Evolutionary conservation across 2,329 filamentous ascomycete genomes (phyloP).

Genomic region (Shiraia sp.): DNA sequence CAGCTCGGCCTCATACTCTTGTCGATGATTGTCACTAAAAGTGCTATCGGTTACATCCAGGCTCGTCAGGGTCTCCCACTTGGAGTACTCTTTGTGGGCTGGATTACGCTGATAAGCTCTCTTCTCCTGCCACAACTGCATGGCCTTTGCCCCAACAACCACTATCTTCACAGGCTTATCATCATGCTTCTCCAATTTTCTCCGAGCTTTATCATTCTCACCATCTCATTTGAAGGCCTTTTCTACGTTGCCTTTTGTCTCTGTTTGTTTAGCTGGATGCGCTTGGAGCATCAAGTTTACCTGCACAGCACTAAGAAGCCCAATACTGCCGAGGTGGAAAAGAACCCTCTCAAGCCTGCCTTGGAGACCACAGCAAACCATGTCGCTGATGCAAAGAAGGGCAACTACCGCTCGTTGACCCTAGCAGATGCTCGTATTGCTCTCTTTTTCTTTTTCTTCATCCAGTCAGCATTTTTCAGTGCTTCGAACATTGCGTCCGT

Average conservation of each 20-base stretch:
- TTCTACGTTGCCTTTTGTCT: constrained; percentile 92
- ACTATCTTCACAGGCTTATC: constrained; percentile 88
- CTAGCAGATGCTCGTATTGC: constrained; percentile 86
- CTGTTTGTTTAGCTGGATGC: constrained; percentile 84
- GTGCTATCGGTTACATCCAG: constrained; percentile 82
- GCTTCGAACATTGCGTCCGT: constrained; percentile 95
- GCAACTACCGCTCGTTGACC: constrained; percentile 67
- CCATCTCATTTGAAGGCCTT: constrained; percentile 94
- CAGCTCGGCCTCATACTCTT: constrained; percentile 79
- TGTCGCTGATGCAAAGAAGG: constrained; percentile 32
- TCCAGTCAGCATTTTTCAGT: constrained; percentile 95
- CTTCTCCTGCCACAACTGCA: constrained; percentile 81
- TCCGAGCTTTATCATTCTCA: constrained; percentile 91
- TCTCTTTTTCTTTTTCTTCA: constrained; percentile 91
- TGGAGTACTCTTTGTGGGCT: constrained; percentile 86
- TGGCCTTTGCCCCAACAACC: constrained; percentile 74
- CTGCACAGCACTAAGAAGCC: constrained; percentile 35
- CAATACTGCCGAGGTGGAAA: constrained; percentile 10
- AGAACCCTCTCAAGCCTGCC: constrained; percentile 40
- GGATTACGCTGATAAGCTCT: constrained; percentile 75
- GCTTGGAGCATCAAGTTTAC: constrained; percentile 81
- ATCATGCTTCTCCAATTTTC: constrained; percentile 92
- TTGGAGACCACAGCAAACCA: constrained; percentile 45
- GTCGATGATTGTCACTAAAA: constrained; percentile 83
- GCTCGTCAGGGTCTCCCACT: constrained; percentile 81